phyloP scores from a whole-genome alignment of 345 rosid species.

The Ailanthus altissimus region DNA sequence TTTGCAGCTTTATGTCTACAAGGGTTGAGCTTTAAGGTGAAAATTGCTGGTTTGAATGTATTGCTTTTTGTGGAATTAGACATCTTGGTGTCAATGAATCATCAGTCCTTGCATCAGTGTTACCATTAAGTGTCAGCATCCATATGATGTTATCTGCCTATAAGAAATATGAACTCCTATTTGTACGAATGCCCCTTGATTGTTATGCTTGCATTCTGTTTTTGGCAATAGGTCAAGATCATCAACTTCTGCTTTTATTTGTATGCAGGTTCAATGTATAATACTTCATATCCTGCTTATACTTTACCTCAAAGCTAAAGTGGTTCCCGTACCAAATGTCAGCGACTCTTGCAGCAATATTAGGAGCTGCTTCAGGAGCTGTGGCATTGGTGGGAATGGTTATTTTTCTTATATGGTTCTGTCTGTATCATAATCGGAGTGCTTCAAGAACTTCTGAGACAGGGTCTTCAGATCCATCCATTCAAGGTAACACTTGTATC shows the following conservation, averaged over 20 bases:
- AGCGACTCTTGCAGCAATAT: constrained; percentile 72
- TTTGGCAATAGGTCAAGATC: constrained; percentile 13
- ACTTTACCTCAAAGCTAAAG: constrained; percentile 47
- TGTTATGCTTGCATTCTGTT: constrained; percentile 1
- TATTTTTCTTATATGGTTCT: constrained; percentile 61
- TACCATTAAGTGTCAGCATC: background rate
- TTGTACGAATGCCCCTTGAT: background rate
- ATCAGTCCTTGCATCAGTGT: background rate
- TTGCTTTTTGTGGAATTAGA: background rate
- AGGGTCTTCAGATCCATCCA: constrained; percentile 77
- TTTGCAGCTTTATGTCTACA: background rate
- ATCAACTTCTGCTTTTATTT: constrained; percentile 32
- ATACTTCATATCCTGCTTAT: constrained; percentile 6
- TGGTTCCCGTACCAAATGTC: constrained; percentile 76
- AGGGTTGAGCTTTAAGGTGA: background rate
- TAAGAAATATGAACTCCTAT: background rate
- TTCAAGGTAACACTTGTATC: constrained; percentile 51
- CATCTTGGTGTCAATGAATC: background rate
- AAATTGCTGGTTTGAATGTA: constrained; percentile 1
- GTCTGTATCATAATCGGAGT: constrained; percentile 45
- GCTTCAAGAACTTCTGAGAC: constrained; percentile 77
- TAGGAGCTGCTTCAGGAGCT: constrained; percentile 98
- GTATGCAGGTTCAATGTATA: constrained; percentile 41
- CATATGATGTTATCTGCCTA: background rate
- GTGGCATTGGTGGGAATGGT: constrained; percentile 66